Percentiles rank a stretch among this genome's conserved stretches.
Evolutionary conservation across 345 rosid species (phyloP).

Genomic region (Murraya paniculata): DNA sequence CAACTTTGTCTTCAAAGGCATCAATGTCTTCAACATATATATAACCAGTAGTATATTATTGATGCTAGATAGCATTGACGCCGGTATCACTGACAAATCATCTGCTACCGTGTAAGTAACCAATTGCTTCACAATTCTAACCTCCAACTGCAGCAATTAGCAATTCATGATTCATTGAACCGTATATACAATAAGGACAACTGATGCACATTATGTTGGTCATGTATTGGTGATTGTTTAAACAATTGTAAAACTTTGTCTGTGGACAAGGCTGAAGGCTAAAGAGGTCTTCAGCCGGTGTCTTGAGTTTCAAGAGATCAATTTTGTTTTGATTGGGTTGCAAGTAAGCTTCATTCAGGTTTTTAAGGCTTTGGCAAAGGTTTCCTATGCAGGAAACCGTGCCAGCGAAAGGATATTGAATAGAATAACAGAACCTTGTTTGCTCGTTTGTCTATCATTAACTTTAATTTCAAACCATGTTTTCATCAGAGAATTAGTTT

Average conservation of each 20-base stretch:
- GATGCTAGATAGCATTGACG: conserved; percentile 21
- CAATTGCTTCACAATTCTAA: conserved; percentile 6
- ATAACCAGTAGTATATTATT: background rate
- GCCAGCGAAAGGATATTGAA: conserved; percentile 8
- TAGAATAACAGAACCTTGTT: conserved; percentile 10
- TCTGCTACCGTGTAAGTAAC: conserved; percentile 20
- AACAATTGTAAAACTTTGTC: background rate
- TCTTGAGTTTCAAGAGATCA: background rate
- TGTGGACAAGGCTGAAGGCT: no score
- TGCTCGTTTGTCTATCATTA: conserved; percentile 5
- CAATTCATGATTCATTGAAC: background rate
- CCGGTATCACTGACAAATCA: conserved; percentile 9
- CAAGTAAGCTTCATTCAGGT: background rate
- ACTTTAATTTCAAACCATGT: conserved; percentile 9
- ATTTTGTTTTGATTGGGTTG: background rate
- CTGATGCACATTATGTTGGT: background rate
- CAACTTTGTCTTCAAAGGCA: background rate
- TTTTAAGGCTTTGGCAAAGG: background rate
- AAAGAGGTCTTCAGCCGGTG: no score
- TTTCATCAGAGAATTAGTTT: no score
- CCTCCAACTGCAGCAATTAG: no score
- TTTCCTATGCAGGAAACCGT: conserved; percentile 14
- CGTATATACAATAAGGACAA: background rate
- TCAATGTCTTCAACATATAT: background rate
- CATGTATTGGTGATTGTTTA: background rate